These are phyloP conservation scores for Linum lewisii DNA, from an alignment of 345 rosid genomes.

Conservation along the genomic window DNA sequence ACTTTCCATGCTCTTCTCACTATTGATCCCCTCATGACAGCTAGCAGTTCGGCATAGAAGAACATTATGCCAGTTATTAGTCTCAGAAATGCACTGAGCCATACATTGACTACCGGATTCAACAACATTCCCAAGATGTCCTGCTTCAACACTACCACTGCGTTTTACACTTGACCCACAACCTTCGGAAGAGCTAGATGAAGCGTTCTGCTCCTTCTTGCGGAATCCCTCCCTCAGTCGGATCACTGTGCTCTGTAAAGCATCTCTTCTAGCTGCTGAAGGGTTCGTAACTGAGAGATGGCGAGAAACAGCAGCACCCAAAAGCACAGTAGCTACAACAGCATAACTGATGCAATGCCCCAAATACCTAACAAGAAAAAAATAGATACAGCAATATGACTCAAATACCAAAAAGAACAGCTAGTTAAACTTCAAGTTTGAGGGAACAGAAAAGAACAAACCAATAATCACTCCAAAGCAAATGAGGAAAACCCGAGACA, in stretches of 20 bases:
- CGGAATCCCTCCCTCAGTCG: conserved; percentile 97
- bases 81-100: conserved; percentile 40
- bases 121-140: conserved; percentile 49
- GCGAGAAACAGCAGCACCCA: conserved; percentile 93
- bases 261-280: conserved; percentile 93
- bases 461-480: conserved; percentile 99
- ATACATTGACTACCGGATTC: conserved; percentile 46
- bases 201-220: conserved; percentile 76
- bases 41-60: conserved; percentile 51
- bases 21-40: conserved; percentile 67
- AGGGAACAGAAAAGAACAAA: conserved; percentile 33
- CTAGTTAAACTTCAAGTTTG: not conserved
- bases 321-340: conserved; percentile 87
- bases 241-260: conserved; percentile 86
- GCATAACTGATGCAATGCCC: conserved; percentile 97
- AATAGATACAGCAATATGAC: conserved; percentile 11
- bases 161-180: conserved; percentile 95
- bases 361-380: conserved; percentile 62
- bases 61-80: conserved; percentile 44
- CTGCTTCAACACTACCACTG: conserved; percentile 80
- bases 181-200: conserved; percentile 97
- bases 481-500: conserved; percentile 84
- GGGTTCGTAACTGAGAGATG: conserved; percentile 86
- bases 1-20: conserved; percentile 94
- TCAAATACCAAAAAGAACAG: conserved; percentile 2